Evolutionary conservation across 306 rosid genomes (phyloP).

Genomic region (Morella rubra): DNA sequence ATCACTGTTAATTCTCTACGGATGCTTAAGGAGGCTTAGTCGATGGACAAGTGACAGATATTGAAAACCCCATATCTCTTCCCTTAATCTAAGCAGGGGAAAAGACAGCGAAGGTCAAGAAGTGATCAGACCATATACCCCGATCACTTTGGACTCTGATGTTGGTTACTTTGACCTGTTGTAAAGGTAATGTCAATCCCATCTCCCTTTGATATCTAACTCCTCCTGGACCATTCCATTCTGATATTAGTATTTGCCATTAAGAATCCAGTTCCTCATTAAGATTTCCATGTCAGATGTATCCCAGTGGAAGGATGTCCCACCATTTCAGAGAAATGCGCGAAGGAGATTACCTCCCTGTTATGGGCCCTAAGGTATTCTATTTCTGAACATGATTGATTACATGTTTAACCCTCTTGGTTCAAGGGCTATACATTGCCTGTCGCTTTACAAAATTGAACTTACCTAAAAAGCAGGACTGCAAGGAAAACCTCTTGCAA

Average conservation of each 20-base stretch:
- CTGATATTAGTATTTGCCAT: too few species aligned
- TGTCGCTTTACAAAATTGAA: too few species aligned
- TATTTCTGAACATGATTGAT: too few species aligned
- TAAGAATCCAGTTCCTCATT: neutral
- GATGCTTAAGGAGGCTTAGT: neutral
- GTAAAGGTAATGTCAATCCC: constrained; percentile 44
- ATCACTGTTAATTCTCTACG: neutral
- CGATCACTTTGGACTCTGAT: constrained; percentile 70
- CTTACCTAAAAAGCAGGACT: too few species aligned
- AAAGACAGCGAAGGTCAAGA: constrained; percentile 56
- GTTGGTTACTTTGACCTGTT: constrained; percentile 75
- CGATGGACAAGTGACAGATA: neutral
- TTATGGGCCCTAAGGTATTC: constrained; percentile 70
- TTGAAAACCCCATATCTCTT: neutral
- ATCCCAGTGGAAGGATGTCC: constrained; percentile 79
- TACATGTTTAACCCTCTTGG: too few species aligned
- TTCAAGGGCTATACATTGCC: too few species aligned
- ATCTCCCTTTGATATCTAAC: neutral
- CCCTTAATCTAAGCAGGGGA: constrained; percentile 43
- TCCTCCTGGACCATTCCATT: neutral
- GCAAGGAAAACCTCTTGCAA: too few species aligned
- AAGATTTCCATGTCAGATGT: constrained; percentile 45
- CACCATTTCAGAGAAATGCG: constrained; percentile 70
- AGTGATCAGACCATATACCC: constrained; percentile 72
- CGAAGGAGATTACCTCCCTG: constrained; percentile 63